phyloP scores from a whole-genome alignment of 768 basidiomycete genomes.

The Cubamyces sp. region DNA sequence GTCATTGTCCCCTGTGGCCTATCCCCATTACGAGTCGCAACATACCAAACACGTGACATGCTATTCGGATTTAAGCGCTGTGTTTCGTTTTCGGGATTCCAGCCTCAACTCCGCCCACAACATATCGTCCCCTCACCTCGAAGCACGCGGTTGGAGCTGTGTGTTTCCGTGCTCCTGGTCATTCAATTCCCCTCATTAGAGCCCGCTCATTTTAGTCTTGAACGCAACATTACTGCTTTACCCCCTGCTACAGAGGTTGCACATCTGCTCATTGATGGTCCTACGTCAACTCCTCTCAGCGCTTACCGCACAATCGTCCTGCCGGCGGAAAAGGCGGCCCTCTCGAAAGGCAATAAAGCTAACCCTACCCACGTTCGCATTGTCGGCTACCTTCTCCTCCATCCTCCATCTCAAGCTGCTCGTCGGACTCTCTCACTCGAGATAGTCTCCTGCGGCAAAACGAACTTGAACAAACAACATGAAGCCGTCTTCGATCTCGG shows the following conservation, averaged over 20 bases:
- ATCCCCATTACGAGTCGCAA: no score
- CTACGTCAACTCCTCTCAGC: conserved; percentile 6
- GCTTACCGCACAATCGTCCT: neutral
- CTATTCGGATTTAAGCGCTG: no score
- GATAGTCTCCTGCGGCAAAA: neutral
- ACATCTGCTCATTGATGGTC: conserved; percentile 1
- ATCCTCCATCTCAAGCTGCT: conserved; percentile 6
- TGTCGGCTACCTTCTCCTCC: conserved; percentile 9
- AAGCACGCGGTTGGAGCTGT: no score
- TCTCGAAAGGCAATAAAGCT: conserved; percentile 1
- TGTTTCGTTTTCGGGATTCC: no score
- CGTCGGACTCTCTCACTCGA: conserved; percentile 4
- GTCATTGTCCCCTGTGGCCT: no score
- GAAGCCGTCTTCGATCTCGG: conserved; percentile 8
- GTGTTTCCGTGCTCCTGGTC: no score
- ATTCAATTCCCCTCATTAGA: neutral
- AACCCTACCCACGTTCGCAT: neutral
- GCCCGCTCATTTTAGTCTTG: neutral
- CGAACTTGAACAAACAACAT: neutral
- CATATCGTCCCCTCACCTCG: no score
- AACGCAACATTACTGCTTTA: neutral
- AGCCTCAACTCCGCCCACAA: no score
- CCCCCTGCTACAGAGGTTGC: neutral
- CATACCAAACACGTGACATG: no score
- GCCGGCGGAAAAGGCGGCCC: conserved; percentile 5